Conservation (phyloP, 495 filamentous ascomycete species). For the Podospora appendiculata region DNA sequence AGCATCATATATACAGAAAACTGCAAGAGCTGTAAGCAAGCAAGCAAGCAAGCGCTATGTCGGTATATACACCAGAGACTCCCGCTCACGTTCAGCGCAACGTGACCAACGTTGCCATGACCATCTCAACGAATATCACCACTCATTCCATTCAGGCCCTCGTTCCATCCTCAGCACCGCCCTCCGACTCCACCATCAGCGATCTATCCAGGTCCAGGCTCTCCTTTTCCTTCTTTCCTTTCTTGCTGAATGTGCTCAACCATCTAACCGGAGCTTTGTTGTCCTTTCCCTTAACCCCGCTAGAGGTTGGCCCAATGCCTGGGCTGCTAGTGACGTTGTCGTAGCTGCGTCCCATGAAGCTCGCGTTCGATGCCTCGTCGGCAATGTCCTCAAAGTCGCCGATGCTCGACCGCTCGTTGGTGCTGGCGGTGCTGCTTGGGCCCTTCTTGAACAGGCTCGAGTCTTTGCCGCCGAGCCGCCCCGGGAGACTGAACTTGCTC, state of each 20-base stretch:
- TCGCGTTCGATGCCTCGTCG: slow-evolving; percentile 20
- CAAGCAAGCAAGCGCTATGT: too few relatives aligned
- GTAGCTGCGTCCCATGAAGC: slow-evolving; percentile 29
- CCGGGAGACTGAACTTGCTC: slow-evolving; percentile 68
- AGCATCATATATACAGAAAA: too few relatives aligned
- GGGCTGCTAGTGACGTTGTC: slow-evolving; percentile 37
- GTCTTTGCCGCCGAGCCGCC: slow-evolving; percentile 53
- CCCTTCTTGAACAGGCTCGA: slow-evolving; percentile 58
- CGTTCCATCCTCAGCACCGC: slow-evolving; percentile 2
- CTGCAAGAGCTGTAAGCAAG: too few relatives aligned
- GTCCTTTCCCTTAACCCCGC: slow-evolving; percentile 10
- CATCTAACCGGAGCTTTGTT: slow-evolving; percentile 32
- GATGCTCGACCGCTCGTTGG: slow-evolving; percentile 34
- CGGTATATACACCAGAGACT: too few relatives aligned
- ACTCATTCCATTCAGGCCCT: too few relatives aligned
- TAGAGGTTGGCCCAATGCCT: slow-evolving; percentile 22
- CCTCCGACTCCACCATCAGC: slow-evolving; percentile 13
- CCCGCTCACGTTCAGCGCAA: too few relatives aligned
- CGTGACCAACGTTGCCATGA: too few relatives aligned
- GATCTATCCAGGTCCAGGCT: slow-evolving; percentile 38
- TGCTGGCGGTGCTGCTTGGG: slow-evolving; percentile 38
- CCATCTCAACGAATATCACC: too few relatives aligned
- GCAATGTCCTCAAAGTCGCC: slow-evolving; percentile 40
- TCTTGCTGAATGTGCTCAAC: slow-evolving; percentile 38
- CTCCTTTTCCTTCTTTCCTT: slow-evolving; percentile 42